Evolutionary conservation across 2,329 filamentous ascomycete genomes (phyloP).

Genomic region (Lecanosticta acicola): DNA sequence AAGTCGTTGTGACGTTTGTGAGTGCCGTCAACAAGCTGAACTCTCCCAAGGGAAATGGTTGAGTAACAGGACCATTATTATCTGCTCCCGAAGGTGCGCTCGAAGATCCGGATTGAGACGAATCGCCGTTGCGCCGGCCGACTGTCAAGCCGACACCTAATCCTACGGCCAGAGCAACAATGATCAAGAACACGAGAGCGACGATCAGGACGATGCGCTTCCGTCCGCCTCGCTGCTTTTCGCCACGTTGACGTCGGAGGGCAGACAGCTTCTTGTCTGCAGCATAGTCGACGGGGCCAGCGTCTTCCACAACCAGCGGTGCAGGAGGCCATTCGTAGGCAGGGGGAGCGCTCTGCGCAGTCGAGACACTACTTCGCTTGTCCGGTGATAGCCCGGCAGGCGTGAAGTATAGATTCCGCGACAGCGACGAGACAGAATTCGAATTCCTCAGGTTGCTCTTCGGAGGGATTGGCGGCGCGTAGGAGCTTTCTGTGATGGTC

Average conservation of each 20-base stretch:
- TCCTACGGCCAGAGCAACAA: conserved; percentile 36
- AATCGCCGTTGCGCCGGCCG: conserved; percentile 13
- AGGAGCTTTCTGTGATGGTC: conserved; percentile 8
- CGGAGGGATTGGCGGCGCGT: conserved; percentile 18
- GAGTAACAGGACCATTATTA: conserved; percentile 7
- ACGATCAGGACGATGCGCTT: conserved; percentile 36
- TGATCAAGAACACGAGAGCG: conserved; percentile 34
- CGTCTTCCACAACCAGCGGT: conserved; percentile 10
- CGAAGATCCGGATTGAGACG: background rate
- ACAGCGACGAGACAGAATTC: conserved; percentile 5
- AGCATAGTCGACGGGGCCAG: conserved; percentile 16
- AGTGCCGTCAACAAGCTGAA: conserved; percentile 58
- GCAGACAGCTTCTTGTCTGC: conserved; percentile 28
- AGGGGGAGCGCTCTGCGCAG: conserved; percentile 20
- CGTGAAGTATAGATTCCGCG: background rate
- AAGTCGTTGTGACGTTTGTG: conserved; percentile 48
- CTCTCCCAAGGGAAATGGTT: conserved; percentile 56
- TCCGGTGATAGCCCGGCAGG: background rate
- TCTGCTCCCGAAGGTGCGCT: conserved; percentile 1
- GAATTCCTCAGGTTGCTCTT: conserved; percentile 17
- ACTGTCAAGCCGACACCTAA: conserved; percentile 33
- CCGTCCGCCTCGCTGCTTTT: conserved; percentile 34
- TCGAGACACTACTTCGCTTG: conserved; percentile 8
- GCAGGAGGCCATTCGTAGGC: conserved; percentile 25
- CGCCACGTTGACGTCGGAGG: conserved; percentile 18